Conservation (phyloP, 2,329 filamentous ascomycete genomes). For the Chaetomiaceae sp. region DNA sequence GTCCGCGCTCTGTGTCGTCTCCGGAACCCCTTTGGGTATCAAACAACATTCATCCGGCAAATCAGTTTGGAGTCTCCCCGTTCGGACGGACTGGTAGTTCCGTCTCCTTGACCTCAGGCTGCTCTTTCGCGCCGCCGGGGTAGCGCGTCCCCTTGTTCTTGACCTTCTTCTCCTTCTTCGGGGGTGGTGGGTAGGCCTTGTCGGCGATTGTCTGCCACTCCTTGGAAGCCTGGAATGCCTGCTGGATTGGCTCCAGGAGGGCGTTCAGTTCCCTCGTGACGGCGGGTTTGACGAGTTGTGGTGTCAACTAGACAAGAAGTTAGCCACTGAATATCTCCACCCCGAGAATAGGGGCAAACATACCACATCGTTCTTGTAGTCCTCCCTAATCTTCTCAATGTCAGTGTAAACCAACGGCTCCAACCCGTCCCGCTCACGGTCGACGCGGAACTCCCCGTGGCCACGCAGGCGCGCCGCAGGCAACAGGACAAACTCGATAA, state of each 20-base stretch:
- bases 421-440: constrained; percentile 56
- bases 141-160: constrained; percentile 71
- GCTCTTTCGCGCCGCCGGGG: constrained; percentile 41
- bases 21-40: neutral
- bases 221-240: constrained; percentile 61
- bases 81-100: constrained; percentile 16
- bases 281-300: constrained; percentile 83
- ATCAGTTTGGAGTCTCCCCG: constrained; percentile 13
- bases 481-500: constrained; percentile 83
- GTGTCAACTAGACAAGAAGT: constrained; percentile 56
- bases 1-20: neutral
- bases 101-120: constrained; percentile 12
- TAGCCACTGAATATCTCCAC: neutral
- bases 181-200: constrained; percentile 75
- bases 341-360: constrained; percentile 30
- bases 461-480: constrained; percentile 65
- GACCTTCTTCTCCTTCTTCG: constrained; percentile 70
- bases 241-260: constrained; percentile 73
- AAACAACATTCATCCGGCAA: neutral
- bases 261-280: constrained; percentile 68
- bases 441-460: constrained; percentile 62
- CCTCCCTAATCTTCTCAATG: constrained; percentile 69
- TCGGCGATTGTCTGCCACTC: constrained; percentile 77
- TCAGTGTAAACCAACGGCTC: constrained; percentile 77
- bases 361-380: constrained; percentile 76